Conservation (phyloP, 2,329 filamentous ascomycete genomes). For the Raffaelea deltoideospora region DNA sequence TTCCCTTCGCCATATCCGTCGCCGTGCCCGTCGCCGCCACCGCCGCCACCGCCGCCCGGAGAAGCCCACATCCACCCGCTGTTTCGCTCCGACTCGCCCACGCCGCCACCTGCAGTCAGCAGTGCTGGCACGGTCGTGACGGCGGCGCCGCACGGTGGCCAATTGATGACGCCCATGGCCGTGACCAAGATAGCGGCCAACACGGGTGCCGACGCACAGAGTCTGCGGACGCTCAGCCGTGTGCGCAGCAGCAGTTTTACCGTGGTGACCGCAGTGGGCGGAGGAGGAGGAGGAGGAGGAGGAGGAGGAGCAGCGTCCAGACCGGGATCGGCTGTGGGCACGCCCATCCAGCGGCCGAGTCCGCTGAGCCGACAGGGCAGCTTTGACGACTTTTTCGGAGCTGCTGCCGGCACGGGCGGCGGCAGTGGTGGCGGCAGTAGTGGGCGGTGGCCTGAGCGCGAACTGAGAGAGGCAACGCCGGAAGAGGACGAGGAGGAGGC, state of each 20-base stretch:
- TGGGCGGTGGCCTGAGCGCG: slow-evolving; percentile 5
- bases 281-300: no score
- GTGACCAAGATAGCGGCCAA: no score
- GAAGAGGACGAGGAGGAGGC: slow-evolving; percentile 12
- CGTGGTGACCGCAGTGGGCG: no score
- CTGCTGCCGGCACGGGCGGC: slow-evolving; percentile 5
- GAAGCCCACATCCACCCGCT: slow-evolving; percentile 66
- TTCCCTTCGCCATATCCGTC: no score
- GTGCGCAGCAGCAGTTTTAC: slow-evolving; percentile 42
- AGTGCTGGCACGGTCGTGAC: slow-evolving; percentile 54
- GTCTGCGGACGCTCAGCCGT: slow-evolving; percentile 33
- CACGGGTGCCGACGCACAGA: slow-evolving; percentile 29
- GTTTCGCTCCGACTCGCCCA: slow-evolving; percentile 58
- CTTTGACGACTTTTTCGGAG: slow-evolving; percentile 29
- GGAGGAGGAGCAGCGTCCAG: no score
- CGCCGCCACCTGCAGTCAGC: slow-evolving; percentile 45
- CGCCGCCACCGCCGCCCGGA: slow-evolving; percentile 16
- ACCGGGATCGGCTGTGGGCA: no score
- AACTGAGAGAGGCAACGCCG: slow-evolving; percentile 12
- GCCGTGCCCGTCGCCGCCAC: background rate
- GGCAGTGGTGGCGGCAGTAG: background rate
- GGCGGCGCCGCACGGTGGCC: slow-evolving; percentile 53
- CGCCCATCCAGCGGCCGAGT: no score
- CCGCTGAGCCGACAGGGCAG: slow-evolving; percentile 35
- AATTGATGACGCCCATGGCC: slow-evolving; percentile 46